phyloP scores from a whole-genome alignment of 163 green algal species.

The Chlorella variabilis region DNA sequence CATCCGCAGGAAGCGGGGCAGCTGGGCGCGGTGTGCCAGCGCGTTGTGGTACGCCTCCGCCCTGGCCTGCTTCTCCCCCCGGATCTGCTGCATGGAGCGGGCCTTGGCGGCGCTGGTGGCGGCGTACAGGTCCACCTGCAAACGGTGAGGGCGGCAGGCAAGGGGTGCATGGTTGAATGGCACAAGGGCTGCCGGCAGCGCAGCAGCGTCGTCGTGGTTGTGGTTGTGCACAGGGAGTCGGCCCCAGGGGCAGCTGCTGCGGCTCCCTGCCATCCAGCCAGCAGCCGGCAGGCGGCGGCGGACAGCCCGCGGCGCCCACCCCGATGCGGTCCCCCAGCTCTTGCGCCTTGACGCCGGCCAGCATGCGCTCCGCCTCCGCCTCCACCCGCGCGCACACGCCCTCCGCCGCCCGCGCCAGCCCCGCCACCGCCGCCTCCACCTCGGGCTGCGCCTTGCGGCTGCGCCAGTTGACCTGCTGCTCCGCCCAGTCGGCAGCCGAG shows the following conservation, averaged over 20 bases:
- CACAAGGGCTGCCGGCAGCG: background rate
- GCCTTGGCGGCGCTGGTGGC: conserved; percentile 10
- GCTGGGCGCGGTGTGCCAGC: background rate
- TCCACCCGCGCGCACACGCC: conserved; percentile 5
- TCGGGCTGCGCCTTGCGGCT: background rate
- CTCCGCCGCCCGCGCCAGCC: background rate
- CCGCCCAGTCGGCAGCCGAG: conserved; percentile 2
- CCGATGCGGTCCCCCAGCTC: conserved; percentile 30
- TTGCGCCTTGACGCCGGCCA: background rate
- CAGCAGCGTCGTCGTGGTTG: no score
- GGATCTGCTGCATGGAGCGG: conserved; percentile 23
- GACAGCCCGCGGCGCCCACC: background rate
- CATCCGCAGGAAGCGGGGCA: conserved; percentile 28
- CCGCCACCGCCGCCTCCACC: background rate
- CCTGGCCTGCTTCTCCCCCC: conserved; percentile 2
- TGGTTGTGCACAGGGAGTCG: no score
- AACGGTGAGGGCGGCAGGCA: background rate
- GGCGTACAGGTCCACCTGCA: conserved; percentile 28
- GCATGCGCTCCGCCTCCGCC: background rate
- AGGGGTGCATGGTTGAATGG: background rate
- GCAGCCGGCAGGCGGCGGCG: background rate
- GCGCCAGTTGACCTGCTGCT: conserved; percentile 10
- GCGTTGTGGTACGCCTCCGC: background rate
- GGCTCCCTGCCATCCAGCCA: background rate
- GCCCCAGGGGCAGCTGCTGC: no score